Evolutionary conservation across 352 stramenopile genomes (phyloP).

Genomic region (Phytophthora sojae): DNA sequence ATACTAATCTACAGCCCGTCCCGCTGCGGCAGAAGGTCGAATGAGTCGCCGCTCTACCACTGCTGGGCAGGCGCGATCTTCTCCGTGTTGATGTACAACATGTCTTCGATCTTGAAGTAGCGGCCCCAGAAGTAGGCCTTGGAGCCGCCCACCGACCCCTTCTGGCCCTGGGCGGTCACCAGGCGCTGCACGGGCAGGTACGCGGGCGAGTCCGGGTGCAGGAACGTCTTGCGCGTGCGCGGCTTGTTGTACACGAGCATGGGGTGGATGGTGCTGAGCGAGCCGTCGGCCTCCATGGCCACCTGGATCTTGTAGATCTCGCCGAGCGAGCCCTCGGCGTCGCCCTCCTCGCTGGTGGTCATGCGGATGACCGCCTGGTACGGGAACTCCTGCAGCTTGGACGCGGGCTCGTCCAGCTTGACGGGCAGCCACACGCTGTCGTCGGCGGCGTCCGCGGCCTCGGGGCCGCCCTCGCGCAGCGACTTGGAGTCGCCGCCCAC

Average conservation of each 20-base stretch:
- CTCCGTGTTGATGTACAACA: conserved; percentile 89
- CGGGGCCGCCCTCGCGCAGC: conserved; percentile 26
- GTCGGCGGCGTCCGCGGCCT: conserved; percentile 29
- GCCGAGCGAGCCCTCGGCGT: conserved; percentile 72
- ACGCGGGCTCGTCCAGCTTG: conserved; percentile 84
- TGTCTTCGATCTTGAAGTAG: conserved; percentile 84
- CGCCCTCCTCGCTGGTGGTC: conserved; percentile 75
- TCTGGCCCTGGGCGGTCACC: conserved; percentile 62
- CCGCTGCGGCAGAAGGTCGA: background rate
- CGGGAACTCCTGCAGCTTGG: conserved; percentile 78
- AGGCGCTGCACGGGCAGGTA: conserved; percentile 74
- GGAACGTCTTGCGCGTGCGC: conserved; percentile 86
- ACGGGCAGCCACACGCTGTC: conserved; percentile 81
- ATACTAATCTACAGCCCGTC: conserved; percentile 33
- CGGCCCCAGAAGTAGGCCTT: conserved; percentile 92
- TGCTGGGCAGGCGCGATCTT: conserved; percentile 82
- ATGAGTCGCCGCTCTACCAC: conserved; percentile 54
- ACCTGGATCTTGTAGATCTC: conserved; percentile 94
- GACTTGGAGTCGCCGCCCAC: conserved; percentile 83
- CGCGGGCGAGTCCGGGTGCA: conserved; percentile 83
- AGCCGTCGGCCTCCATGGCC: conserved; percentile 65
- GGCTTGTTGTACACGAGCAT: conserved; percentile 93
- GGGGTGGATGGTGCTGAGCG: conserved; percentile 73
- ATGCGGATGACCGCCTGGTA: conserved; percentile 90
- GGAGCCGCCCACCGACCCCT: conserved; percentile 72